Base-by-base conservation (phyloP, 345 rosid genomes). In the Acer yangbiense region DNA sequence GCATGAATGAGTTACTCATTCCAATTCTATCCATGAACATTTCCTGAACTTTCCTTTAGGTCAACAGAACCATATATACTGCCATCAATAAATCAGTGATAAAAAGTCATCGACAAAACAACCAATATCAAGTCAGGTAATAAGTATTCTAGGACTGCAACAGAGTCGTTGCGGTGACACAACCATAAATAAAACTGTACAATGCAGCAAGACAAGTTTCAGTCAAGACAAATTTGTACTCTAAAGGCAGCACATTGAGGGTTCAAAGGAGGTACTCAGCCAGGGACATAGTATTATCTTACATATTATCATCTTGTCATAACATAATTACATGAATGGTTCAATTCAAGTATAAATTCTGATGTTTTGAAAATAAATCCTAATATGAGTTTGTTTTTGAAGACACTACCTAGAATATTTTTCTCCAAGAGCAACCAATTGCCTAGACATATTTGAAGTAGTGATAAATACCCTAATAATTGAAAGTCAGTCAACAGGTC, bases 391-490 rank as follows among this genome's bases (percentile, higher is more conserved):
- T 60, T 20, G 11, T 20, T n/a, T n/a, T 5, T 58, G 23, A 39
- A 41, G 20, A n/a, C 46, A 9, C 20, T 67, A 17, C 63, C 63
- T 20, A n/a, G 8, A 16, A 54, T 25, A 64, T 11, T 27, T 64
- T 14, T 64, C 20, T 46, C 29, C 71, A 68, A 13, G 10, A 6
- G 9, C 29, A 68, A 48, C 35, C 20, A 69, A 35, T 50, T 16
- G 12, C 17, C n/a, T n/a, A 23, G 61, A 41, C 29, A 52, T 21
- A 70, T 48, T 25, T 54, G 1, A 48, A 71, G 12, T 29, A 20
- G 39, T 67, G 41, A 73, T 60, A 57, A 68, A 41, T 27, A 23
- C 65, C 25, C 20, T 25, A 63, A 75, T 68, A 63, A 72, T 67
- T 76, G 65, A 76, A 67, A 35, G 39, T 35, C 39, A 35, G 6